These are phyloP conservation scores for Triticum dicoccoides DNA, from an alignment of 176 grass and related monocot genomes.

Conservation along the genomic window DNA sequence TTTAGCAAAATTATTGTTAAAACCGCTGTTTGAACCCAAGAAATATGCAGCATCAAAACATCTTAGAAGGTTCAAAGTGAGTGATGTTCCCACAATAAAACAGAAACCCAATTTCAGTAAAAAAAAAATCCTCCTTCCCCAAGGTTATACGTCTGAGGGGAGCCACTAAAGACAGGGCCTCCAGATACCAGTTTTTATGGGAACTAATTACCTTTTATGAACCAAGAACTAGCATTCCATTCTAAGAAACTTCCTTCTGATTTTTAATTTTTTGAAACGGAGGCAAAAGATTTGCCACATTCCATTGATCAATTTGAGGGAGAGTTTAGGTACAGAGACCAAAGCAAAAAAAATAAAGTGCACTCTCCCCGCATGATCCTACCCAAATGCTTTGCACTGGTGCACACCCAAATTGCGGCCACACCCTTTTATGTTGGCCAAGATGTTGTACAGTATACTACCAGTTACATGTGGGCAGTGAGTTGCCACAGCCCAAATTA, in stretches of 20 bases:
- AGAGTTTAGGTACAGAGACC: background rate
- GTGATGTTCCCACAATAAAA: background rate
- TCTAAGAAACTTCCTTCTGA: constrained; percentile 21
- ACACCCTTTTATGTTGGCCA: background rate
- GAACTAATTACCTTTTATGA: background rate
- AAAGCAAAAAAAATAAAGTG: background rate
- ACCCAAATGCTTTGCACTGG: background rate
- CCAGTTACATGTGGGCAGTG: background rate
- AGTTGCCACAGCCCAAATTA: background rate
- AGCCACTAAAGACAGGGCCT: background rate
- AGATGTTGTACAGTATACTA: background rate
- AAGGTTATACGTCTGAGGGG: background rate
- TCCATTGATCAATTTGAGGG: background rate
- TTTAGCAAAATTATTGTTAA: constrained; percentile 34
- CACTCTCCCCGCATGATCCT: background rate
- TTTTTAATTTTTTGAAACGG: background rate
- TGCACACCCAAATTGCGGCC: background rate
- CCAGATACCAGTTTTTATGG: background rate
- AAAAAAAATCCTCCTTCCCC: background rate
- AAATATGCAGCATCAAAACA: constrained; percentile 16
- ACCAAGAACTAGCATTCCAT: background rate
- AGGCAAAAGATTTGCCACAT: background rate
- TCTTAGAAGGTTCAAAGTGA: background rate
- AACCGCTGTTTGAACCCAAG: constrained; percentile 30
- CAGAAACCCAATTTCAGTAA: background rate